Conservation (phyloP, 1,284 basidiomycete genomes). For the Cystobasidium pallidum region DNA sequence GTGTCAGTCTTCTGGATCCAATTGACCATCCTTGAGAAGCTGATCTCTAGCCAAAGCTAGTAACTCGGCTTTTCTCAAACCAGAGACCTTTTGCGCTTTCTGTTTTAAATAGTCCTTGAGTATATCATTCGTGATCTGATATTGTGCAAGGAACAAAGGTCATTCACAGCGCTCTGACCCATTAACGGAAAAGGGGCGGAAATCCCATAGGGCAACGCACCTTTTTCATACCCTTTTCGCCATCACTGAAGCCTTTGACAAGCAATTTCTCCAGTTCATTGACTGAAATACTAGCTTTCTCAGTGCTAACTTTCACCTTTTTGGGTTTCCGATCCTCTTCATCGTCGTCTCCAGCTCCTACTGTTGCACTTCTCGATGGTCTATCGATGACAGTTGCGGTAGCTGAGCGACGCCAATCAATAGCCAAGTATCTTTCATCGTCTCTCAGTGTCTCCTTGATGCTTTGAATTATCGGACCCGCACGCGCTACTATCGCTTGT, state of each 20-base stretch:
- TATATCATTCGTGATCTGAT: conserved; percentile 41
- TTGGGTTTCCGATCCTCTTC: conserved; percentile 37
- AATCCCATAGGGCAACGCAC: neutral
- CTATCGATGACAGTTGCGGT: neutral
- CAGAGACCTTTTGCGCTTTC: conserved; percentile 35
- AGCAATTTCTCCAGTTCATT: conserved; percentile 29
- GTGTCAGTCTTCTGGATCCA: conserved; percentile 6
- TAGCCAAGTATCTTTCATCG: neutral
- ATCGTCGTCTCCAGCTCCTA: conserved; percentile 25
- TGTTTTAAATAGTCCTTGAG: conserved; percentile 47
- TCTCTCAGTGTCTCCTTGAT: conserved; percentile 28
- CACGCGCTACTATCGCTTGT: conserved; percentile 43
- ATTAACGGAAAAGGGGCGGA: neutral
- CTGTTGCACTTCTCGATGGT: conserved; percentile 4
- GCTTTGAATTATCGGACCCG: conserved; percentile 6
- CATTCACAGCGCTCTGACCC: neutral
- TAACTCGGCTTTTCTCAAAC: conserved; percentile 47
- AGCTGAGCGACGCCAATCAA: neutral
- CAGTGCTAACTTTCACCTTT: conserved; percentile 41
- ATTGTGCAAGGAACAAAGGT: neutral
- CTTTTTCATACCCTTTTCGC: conserved; percentile 22
- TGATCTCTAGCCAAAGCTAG: conserved; percentile 35
- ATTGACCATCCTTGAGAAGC: conserved; percentile 28
- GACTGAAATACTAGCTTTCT: conserved; percentile 32
- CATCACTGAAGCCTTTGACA: conserved; percentile 12